phyloP scores from a whole-genome alignment of 805 yeast species.

The Saccharomycopsis lassenensis region DNA sequence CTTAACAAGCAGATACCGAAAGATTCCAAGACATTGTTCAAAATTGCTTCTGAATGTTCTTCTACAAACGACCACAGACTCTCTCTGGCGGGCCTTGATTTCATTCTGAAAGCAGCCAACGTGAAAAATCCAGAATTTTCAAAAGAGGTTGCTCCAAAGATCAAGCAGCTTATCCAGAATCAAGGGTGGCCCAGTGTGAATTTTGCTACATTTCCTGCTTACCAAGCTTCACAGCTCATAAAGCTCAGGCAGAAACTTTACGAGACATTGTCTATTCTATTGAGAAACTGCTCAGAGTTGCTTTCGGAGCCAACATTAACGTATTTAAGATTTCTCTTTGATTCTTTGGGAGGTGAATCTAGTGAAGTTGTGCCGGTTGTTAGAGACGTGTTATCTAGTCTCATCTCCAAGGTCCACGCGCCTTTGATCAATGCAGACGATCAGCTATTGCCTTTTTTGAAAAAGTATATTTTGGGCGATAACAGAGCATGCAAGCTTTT shows the following conservation, averaged over 20 bases:
- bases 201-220: constrained; percentile 25
- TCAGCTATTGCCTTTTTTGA: no score
- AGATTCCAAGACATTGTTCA: no score
- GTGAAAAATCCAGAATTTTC: no score
- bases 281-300: constrained; percentile 21
- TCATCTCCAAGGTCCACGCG: no score
- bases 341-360: constrained; percentile 54
- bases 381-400: constrained; percentile 56
- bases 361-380: constrained; percentile 54
- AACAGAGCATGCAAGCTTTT: no score
- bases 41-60: no score
- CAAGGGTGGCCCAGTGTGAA: constrained; percentile 51
- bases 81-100: no score
- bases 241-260: constrained; percentile 47
- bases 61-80: no score
- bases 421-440: no score
- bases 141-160: no score
- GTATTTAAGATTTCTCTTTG: constrained; percentile 56
- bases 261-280: constrained; percentile 64
- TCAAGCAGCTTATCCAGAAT: constrained; percentile 34
- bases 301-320: constrained; percentile 35
- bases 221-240: background rate
- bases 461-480: no score
- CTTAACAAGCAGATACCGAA: constrained; percentile 12
- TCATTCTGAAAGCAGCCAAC: no score